Evolutionary conservation across 78 protist species (phyloP).

Genomic region (Dictyostelium citrinum): DNA sequence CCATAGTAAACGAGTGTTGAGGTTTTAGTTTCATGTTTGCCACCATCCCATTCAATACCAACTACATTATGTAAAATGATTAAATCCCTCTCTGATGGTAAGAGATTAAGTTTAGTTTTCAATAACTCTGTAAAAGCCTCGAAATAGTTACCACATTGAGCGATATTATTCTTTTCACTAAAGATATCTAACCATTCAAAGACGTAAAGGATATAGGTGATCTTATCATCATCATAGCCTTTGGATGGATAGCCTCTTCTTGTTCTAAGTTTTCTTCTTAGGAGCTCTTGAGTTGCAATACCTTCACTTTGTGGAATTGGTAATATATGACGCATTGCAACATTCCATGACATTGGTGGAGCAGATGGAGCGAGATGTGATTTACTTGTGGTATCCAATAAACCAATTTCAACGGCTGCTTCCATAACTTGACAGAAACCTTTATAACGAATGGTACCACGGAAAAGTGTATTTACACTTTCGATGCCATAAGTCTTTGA

Average conservation of each 20-base stretch:
- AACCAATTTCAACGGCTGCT: constrained; percentile 73
- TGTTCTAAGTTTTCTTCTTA: constrained; percentile 60
- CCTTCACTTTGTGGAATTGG: constrained; percentile 8
- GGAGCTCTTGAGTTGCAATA: constrained; percentile 58
- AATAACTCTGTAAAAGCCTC: constrained; percentile 44
- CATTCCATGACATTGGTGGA: constrained; percentile 59
- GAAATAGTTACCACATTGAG: constrained; percentile 41
- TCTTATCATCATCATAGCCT: constrained; percentile 79
- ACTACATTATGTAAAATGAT: constrained; percentile 76
- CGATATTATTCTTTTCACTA: not conserved
- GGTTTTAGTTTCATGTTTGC: constrained; percentile 68
- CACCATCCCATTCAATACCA: constrained; percentile 78
- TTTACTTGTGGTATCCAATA: constrained; percentile 8
- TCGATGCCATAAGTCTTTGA: constrained; percentile 35
- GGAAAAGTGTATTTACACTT: constrained; percentile 58
- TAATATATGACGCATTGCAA: constrained; percentile 19
- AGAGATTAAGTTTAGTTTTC: constrained; percentile 44
- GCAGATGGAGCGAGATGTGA: not conserved
- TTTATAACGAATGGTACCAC: constrained; percentile 81
- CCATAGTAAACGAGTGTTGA: constrained; percentile 79
- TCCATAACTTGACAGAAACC: constrained; percentile 78
- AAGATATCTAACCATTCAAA: constrained; percentile 66
- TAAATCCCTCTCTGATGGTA: constrained; percentile 70
- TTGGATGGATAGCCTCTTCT: constrained; percentile 71
- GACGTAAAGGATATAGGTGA: constrained; percentile 20